Evolutionary conservation across 768 basidiomycete genomes (phyloP), one percentile per base, ranked within the genome.

Genomic region (Termitomyces sp.): DNA sequence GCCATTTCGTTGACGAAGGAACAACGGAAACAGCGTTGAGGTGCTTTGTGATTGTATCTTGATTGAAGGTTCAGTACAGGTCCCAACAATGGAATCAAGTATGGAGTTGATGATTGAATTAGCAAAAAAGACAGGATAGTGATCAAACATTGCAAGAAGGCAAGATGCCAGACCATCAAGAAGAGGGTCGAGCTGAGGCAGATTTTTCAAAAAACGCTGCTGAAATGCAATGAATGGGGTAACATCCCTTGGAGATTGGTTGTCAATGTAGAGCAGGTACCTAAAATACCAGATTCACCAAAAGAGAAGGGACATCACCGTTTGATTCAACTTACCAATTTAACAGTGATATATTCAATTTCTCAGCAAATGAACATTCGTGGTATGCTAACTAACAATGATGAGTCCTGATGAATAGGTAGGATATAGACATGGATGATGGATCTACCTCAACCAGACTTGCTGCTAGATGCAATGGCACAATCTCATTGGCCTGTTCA

Each of bases 1-100:
- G 2, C 62, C 63, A 16, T 57, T 62, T 44, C 60, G 54, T 13
- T 59, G 49, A 39, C 66, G 65, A 22, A 68, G 58, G 34, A 62
- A 68, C 37, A 51, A 55, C 5, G 67, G 65, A 53, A 63, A 68
- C 5, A 55, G 56, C 1, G 28, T 10, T 1, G 64, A 61, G 9
- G 45, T 45, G 3, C 36, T 28, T 1, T 36, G 36, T 18, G 62
- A 26, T 5, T 51, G 46, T 15, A 65, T 12, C 1, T 53, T 48
- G 6, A 65, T 16, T 3, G 51, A 47, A 9, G 54, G 46, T 22
- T 68, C 65, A 6, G 60, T 29, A 24, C 62, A 63, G n/a, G 50
- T 63, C n/a, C 46, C 59, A 20, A 46, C 56, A 16, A 64, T 37
- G 37, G 55, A 68, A 22, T 68, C 61, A 15, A 68, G 48, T 5